Evolutionary conservation across 371 early-diverging fungal species (phyloP).

Genomic region (Dichotomocladium elegans): DNA sequence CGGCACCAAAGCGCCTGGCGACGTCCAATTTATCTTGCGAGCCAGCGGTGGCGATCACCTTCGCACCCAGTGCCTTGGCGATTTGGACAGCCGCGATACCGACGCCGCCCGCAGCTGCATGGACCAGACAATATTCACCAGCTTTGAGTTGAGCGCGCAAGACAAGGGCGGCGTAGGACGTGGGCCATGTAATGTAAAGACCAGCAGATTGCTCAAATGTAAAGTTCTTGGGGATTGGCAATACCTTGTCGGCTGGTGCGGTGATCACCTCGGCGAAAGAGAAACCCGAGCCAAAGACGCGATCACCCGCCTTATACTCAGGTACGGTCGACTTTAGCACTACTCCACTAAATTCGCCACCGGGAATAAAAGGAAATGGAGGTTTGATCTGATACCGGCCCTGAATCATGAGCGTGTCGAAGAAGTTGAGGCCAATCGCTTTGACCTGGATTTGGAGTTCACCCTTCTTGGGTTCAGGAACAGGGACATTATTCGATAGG

Average conservation of each 20-base stretch:
- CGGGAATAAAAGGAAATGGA: slow-evolving; percentile 80
- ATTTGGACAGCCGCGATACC: slow-evolving; percentile 70
- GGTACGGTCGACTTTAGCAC: slow-evolving; percentile 41
- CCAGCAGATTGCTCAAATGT: slow-evolving; percentile 79
- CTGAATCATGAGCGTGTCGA: slow-evolving; percentile 80
- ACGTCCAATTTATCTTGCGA: slow-evolving; percentile 70
- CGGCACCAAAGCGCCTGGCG: slow-evolving; percentile 70
- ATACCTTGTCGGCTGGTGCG: slow-evolving; percentile 39
- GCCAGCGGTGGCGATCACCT: slow-evolving; percentile 84
- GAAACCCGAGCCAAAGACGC: slow-evolving; percentile 73
- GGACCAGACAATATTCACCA: slow-evolving; percentile 70
- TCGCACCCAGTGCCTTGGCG: slow-evolving; percentile 74
- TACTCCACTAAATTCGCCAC: slow-evolving; percentile 61
- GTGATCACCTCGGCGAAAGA: slow-evolving; percentile 72
- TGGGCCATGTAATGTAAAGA: slow-evolving; percentile 78
- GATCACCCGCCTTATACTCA: slow-evolving; percentile 64
- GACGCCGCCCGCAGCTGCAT: slow-evolving; percentile 80
- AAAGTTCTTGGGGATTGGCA: slow-evolving; percentile 66
- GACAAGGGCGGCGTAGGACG: slow-evolving; percentile 74
- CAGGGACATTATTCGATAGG: slow-evolving; percentile 53
- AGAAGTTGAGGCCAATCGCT: slow-evolving; percentile 79
- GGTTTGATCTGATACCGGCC: slow-evolving; percentile 85
- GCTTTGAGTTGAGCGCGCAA: slow-evolving; percentile 65
- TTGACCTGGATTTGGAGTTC: slow-evolving; percentile 71
- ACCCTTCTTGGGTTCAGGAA: slow-evolving; percentile 52